These are phyloP conservation scores for Selaginella moellendorffii DNA, from an alignment of 75 land plant species.

Conservation along the genomic window DNA sequence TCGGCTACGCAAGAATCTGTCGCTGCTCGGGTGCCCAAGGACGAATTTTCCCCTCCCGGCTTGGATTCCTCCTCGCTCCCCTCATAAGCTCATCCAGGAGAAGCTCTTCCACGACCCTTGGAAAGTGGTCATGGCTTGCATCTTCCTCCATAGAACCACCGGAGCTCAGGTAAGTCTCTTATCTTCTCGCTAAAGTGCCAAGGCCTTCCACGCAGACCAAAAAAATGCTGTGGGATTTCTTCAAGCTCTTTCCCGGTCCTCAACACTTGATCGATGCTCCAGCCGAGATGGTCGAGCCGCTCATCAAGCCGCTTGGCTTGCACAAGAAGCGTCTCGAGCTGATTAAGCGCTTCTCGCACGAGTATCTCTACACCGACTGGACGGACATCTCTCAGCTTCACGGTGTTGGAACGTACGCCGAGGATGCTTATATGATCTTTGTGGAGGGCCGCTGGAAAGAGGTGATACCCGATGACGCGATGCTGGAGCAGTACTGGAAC, in stretches of 20 bases:
- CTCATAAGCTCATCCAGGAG: constrained; percentile 49
- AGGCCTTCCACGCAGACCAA: constrained; percentile 28
- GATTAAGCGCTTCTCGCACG: constrained; percentile 44
- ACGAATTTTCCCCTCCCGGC: not conserved
- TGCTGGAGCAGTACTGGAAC: constrained; percentile 54
- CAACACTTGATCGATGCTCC: constrained; percentile 26
- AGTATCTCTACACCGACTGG: constrained; percentile 47
- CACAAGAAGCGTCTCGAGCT: constrained; percentile 44
- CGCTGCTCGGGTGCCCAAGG: not conserved
- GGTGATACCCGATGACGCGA: constrained; percentile 52
- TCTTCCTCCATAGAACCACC: constrained; percentile 54
- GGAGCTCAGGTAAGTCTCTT: constrained; percentile 48
- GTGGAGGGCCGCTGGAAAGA: constrained; percentile 57
- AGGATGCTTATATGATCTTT: constrained; percentile 90
- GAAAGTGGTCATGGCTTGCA: constrained; percentile 87
- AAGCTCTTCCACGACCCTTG: constrained; percentile 62
- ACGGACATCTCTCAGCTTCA: constrained; percentile 64
- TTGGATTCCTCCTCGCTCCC: constrained; percentile 60
- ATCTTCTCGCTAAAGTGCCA: not conserved
- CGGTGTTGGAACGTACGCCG: constrained; percentile 87
- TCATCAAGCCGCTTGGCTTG: constrained; percentile 51
- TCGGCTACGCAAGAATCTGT: not conserved
- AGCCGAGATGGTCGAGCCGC: constrained; percentile 26
- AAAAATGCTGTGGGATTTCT: constrained; percentile 46
- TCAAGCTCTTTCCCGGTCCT: constrained; percentile 56